Base-by-base conservation (phyloP, 2,329 filamentous ascomycete genomes). In the Diplodia scrobiculata region DNA sequence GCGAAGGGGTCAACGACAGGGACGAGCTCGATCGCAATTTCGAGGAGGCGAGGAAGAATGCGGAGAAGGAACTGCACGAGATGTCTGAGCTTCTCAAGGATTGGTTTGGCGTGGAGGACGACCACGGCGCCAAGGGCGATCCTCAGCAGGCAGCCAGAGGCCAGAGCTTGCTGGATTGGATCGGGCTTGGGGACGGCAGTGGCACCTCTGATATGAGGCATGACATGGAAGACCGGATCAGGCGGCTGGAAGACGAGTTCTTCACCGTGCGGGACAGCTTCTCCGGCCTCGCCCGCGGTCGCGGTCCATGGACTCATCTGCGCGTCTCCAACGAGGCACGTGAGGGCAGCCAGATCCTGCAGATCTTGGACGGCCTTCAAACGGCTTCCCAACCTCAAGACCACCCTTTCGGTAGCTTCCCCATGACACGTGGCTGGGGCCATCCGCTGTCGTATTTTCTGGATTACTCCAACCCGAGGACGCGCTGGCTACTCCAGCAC, bases 401-500 rank as follows among this genome's bases (percentile, higher is more conserved):
- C 19, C 27, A 5, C 19, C 27, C 9, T 36, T 50, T 19, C 17
- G n/a, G n/a, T 45, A 45, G 41, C 27, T 50, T 62, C 17, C 58
- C 58, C 17, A 50, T 62, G 45, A 21, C 34, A 45, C 58, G 41
- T 17, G 55, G 55, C n/a, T 48, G 36, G 55, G 55, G 55, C 25
- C 45, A 62, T 25, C 58, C 58, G 2, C 45, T 50, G 27, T 62
- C 58, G 6, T 62, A 62, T 50, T 50, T 62, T 45, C 25, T 62
- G 45, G 58, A 62, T 29, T 62, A 62, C 29, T 62, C 58, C 10
- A 62, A 65, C 27, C 53, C 38, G 6, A 52, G 63, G 10, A 58
- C 53, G 13, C 63, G 63, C 29, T 66, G 64, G 64, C 27, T 68
- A 13, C 62, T 55, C 9, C 19, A 41, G 65, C 54, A 63, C 19